phyloP scores from a whole-genome alignment of 2,329 filamentous ascomycete species.

The Phaeoacremonium minimum region DNA sequence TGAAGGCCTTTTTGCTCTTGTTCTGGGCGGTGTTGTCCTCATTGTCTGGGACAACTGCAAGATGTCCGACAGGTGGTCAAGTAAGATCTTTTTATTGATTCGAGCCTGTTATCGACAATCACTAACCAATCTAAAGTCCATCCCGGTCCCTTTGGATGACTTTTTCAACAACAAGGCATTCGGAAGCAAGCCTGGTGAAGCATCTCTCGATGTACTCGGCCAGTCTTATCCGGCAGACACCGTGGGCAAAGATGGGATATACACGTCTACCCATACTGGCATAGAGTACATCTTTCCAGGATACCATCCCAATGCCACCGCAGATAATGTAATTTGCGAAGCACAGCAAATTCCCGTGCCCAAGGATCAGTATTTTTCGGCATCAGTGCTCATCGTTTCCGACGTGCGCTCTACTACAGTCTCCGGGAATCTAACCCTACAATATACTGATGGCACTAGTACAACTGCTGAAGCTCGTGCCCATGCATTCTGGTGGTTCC shows the following conservation, averaged over 20 bases:
- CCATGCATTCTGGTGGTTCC: background rate
- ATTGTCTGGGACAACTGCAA: too few species aligned
- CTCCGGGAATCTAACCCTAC: background rate
- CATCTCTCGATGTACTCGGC: slow-evolving; percentile 33
- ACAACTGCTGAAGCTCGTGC: background rate
- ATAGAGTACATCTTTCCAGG: slow-evolving; percentile 9
- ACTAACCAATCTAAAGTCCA: too few species aligned
- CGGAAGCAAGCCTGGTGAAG: slow-evolving; percentile 35
- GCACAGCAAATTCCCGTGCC: background rate
- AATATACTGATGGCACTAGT: background rate
- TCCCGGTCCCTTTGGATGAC: slow-evolving; percentile 22
- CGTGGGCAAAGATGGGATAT: slow-evolving; percentile 17
- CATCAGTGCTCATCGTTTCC: background rate
- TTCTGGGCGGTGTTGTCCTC: too few species aligned
- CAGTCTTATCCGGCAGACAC: slow-evolving; percentile 33
- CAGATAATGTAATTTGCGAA: background rate
- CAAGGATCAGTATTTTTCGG: background rate
- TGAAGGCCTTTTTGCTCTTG: too few species aligned
- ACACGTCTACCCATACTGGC: slow-evolving; percentile 26
- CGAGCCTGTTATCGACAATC: too few species aligned
- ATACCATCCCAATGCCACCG: background rate
- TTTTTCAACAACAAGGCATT: slow-evolving; percentile 45
- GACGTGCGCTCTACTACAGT: background rate
- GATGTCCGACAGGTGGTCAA: too few species aligned
- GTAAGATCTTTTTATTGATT: too few species aligned